Evolutionary conservation across 306 rosid genomes (phyloP).

Genomic region (Vigna trinervia): DNA sequence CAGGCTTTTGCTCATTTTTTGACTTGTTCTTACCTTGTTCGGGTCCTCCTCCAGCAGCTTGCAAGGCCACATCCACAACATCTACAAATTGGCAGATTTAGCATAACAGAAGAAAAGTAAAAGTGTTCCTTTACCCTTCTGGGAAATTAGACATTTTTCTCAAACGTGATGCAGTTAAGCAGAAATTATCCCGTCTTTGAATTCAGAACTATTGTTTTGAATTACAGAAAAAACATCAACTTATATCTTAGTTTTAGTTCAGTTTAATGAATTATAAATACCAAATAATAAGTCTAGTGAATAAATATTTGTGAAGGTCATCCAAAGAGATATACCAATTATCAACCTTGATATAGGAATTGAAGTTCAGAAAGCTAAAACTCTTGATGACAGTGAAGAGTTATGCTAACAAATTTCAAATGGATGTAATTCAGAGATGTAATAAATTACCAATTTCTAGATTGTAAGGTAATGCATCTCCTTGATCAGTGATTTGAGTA

Average conservation of each 20-base stretch:
- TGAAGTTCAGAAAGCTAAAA: slow-evolving; percentile 13
- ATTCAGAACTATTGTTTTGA: neutral
- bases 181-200: neutral
- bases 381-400: neutral
- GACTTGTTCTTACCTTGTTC: neutral
- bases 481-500: slow-evolving; percentile 42
- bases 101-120: neutral
- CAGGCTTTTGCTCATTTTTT: slow-evolving; percentile 4
- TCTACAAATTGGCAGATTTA: slow-evolving; percentile 39
- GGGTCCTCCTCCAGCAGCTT: slow-evolving; percentile 30
- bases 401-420: slow-evolving; percentile 8
- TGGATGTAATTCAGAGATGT: neutral
- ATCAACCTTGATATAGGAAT: neutral
- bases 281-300: neutral
- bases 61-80: slow-evolving; percentile 17
- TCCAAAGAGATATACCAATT: slow-evolving; percentile 13
- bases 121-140: neutral
- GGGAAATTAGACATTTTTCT: slow-evolving; percentile 6
- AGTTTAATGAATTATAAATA: slow-evolving; percentile 2
- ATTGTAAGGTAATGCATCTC: slow-evolving; percentile 26
- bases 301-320: neutral
- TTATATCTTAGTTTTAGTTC: neutral
- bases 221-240: neutral
- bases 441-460: slow-evolving; percentile 37
- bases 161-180: slow-evolving; percentile 9